Evolutionary conservation across 1,139 yeast genomes (phyloP).

Genomic region (Geotrichum phurueaensis): DNA sequence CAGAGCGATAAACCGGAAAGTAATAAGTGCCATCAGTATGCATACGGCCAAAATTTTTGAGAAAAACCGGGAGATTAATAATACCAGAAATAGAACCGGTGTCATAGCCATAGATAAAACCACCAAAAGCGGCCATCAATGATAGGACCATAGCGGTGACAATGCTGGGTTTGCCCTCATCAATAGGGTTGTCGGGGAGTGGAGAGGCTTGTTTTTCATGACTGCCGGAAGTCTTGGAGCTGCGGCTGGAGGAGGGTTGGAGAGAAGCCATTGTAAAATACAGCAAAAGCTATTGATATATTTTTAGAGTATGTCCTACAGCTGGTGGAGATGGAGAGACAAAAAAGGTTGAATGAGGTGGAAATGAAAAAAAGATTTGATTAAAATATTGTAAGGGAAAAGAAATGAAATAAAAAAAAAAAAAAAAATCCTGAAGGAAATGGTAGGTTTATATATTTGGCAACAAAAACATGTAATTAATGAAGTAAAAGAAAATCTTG

Average conservation of each 20-base stretch:
- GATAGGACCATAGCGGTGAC: conserved; percentile 1
- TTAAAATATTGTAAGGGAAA: not conserved
- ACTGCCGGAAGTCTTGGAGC: not conserved
- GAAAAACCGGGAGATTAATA: conserved; percentile 62
- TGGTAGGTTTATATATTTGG: not conserved
- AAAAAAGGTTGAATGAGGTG: not conserved
- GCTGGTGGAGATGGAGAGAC: not conserved
- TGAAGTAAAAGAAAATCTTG: not conserved
- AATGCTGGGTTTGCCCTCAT: conserved; percentile 1
- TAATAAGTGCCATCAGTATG: conserved; percentile 24
- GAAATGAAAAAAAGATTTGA: not conserved
- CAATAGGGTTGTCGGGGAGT: not conserved
- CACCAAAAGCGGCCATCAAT: conserved; percentile 44
- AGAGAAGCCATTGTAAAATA: not conserved
- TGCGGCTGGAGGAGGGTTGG: not conserved
- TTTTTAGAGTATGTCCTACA: not conserved
- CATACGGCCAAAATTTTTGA: conserved; percentile 43
- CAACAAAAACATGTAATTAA: not conserved
- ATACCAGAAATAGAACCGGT: conserved; percentile 64
- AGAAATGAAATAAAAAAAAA: not conserved
- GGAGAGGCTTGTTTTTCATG: not conserved
- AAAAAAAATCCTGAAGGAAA: not conserved
- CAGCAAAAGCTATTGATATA: not conserved
- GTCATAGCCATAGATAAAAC: conserved; percentile 54
- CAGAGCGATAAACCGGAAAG: conserved; percentile 42